Evolutionary conservation across 306 rosid genomes (phyloP).

Genomic region (Rosa lucieae): DNA sequence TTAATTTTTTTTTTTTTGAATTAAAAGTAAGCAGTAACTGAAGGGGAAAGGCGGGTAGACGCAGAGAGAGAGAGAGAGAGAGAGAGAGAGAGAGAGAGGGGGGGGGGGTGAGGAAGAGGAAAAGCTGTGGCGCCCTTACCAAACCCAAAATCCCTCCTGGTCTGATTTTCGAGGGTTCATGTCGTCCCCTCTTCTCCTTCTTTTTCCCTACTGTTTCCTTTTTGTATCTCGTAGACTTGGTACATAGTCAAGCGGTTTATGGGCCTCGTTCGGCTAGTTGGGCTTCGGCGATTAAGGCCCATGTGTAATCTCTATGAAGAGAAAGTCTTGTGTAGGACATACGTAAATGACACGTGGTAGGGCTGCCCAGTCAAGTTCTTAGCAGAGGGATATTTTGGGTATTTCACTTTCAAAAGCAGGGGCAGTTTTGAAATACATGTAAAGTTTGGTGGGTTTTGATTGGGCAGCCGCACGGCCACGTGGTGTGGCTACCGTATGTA

Average conservation of each 20-base stretch:
- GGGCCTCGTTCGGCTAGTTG: background rate
- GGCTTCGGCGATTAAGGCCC: background rate
- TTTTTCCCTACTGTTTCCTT: background rate
- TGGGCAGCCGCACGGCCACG: no score
- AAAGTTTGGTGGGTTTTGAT: no score
- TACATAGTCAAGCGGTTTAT: background rate
- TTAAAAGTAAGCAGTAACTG: background rate
- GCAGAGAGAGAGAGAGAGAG: background rate
- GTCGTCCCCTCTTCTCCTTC: background rate
- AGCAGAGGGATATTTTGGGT: no score
- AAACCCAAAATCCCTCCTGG: conserved; percentile 9
- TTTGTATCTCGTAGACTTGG: background rate
- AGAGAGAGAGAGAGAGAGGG: no score
- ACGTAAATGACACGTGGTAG: no score
- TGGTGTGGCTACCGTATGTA: no score
- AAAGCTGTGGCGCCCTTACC: conserved; percentile 1
- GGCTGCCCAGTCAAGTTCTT: no score
- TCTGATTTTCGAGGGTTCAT: conserved; percentile 22
- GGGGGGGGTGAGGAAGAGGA: background rate
- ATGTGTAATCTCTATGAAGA: background rate
- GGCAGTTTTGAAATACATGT: no score
- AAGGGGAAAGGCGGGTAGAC: background rate
- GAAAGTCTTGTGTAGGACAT: no score
- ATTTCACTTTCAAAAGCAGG: no score
- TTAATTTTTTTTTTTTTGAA: background rate